These are phyloP conservation scores for Solanum medicagineum DNA, from an alignment of 257 asterid genomes.

Conservation along the genomic window DNA sequence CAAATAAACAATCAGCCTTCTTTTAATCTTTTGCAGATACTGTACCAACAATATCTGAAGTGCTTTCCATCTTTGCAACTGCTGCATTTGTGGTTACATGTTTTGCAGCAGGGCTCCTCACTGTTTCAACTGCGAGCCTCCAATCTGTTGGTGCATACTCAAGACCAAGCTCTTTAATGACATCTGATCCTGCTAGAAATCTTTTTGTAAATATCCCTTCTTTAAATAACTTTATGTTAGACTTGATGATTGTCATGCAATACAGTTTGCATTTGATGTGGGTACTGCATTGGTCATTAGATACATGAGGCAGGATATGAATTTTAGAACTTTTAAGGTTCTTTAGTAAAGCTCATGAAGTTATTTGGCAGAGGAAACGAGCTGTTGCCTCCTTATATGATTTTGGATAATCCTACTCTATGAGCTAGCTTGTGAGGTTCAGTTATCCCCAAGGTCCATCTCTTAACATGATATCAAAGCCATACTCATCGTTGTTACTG, in stretches of 20 bases:
- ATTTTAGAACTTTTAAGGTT: neutral
- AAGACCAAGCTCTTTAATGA: constrained; percentile 34
- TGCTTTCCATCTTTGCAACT: constrained; percentile 52
- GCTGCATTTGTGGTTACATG: constrained; percentile 61
- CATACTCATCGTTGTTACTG: neutral
- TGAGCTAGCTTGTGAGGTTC: neutral
- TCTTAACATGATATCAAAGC: neutral
- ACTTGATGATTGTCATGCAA: neutral
- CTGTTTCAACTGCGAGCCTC: constrained; percentile 72
- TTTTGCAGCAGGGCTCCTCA: constrained; percentile 54
- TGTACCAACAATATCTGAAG: constrained; percentile 51
- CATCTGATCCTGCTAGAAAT: constrained; percentile 62
- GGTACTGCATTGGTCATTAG: neutral
- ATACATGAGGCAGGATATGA: neutral
- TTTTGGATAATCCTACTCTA: neutral
- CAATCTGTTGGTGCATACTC: constrained; percentile 59
- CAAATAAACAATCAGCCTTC: neutral
- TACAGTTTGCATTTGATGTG: neutral
- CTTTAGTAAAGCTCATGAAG: neutral
- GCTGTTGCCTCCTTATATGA: neutral
- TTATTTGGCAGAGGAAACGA: neutral
- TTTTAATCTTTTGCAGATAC: constrained; percentile 42
- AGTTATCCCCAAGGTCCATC: neutral
- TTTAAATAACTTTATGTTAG: neutral
- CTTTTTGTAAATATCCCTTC: constrained; percentile 49